Base-by-base conservation (phyloP, 306 rosid genomes). In the Cicer chorassanicum region DNA sequence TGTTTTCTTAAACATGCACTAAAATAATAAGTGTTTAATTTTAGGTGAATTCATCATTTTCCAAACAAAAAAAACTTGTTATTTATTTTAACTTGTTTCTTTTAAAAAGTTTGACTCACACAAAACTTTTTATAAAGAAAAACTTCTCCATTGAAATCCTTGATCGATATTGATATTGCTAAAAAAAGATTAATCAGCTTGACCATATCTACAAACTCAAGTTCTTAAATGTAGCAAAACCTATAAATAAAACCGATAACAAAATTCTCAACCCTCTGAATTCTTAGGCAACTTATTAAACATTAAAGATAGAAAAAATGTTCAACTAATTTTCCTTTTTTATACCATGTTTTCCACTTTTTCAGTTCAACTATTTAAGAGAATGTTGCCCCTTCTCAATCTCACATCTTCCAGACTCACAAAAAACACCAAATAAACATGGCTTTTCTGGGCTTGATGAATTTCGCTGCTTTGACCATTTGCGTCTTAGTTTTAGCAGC, bases 401-500 rank as follows among this genome's bases (percentile, higher is more conserved):
- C 29, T 13, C 8, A n/a, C 36, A 73, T 50, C 38, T 51, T 24
- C 15, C 19, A n/a, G 9, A 12, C 6, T n/a, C 4, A 2, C n/a
- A 39, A 1, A 64, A 15, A 12, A 9, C 9, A 14, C 7, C 6
- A 40, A 16, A 40, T 53, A 7, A 39, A 10, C 15, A 84, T 88
- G 92, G 68, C 81, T 61, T 40, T 13, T 13, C 24, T 8, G 34
- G 59, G 49, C 36, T 66, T 63, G 69, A 36, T 61, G 43, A 53
- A 67, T 46, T 62, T 69, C 5, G 41, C 68, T 57, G 7, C 61
- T 38, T 62, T 80, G 72, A 72, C 41, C 10, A n/a, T 82, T 12
- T 86, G 75, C 7, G 4, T 82, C 53, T 16, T 84, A 6, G 51
- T 84, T 60, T 40, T 81, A 45, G 49, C 55, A 43, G 13, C 2